These are phyloP conservation scores for Penicillium sp. DNA, from an alignment of 2,329 filamentous ascomycete species.

Conservation along the genomic window DNA sequence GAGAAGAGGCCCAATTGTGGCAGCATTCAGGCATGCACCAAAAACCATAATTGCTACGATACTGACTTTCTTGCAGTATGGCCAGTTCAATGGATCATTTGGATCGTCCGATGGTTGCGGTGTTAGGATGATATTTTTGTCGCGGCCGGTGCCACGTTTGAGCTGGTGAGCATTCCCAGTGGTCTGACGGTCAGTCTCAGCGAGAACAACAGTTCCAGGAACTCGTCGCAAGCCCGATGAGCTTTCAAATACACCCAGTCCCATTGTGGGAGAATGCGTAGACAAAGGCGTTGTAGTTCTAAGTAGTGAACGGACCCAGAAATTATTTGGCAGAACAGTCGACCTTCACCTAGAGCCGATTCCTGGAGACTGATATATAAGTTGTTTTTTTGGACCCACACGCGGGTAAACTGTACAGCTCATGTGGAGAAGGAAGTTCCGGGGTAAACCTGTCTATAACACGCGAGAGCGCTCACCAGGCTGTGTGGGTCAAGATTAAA, in stretches of 20 bases:
- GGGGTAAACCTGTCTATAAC: neutral
- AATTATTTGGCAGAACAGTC: neutral
- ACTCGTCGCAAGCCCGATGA: neutral
- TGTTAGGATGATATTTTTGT: neutral
- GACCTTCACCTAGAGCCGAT: neutral
- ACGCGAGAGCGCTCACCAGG: neutral
- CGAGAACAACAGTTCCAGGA: neutral
- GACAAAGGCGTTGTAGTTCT: neutral
- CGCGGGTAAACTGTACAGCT: neutral
- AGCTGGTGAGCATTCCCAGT: neutral
- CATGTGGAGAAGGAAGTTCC: neutral
- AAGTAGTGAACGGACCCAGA: neutral
- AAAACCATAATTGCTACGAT: neutral
- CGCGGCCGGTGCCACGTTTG: neutral
- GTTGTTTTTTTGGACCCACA: neutral
- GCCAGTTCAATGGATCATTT: neutral
- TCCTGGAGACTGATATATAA: neutral
- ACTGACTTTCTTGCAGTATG: neutral
- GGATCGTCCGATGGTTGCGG: neutral
- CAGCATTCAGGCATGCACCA: neutral
- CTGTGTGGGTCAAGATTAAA: neutral
- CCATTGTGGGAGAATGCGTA: neutral
- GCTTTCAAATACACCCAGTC: neutral
- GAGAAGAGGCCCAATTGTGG: neutral
- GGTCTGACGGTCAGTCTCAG: neutral